Conservation (phyloP, 2,329 filamentous ascomycete species). For the Alternaria gansuensis region DNA sequence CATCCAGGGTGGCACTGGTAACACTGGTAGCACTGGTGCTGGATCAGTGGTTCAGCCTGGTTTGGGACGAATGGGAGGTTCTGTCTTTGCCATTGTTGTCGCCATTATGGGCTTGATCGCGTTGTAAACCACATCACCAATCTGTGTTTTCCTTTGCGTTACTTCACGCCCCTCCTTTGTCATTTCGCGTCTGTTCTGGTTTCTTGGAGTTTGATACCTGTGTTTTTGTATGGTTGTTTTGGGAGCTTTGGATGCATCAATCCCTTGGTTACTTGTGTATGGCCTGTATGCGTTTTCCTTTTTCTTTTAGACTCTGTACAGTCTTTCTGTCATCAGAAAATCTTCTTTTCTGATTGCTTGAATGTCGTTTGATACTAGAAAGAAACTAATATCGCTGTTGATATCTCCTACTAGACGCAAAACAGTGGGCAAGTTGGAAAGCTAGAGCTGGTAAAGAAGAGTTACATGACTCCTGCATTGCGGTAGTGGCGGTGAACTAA, state of each 20-base stretch:
- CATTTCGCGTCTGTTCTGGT: background rate
- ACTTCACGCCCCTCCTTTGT: background rate
- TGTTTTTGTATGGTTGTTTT: background rate
- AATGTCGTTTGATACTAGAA: background rate
- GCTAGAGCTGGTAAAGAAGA: too few relatives aligned
- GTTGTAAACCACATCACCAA: constrained; percentile 30
- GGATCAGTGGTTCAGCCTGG: constrained; percentile 37
- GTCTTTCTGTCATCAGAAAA: background rate
- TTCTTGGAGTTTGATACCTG: constrained; percentile 6
- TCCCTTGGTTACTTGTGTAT: constrained; percentile 2
- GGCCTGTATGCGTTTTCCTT: background rate
- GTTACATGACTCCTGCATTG: background rate
- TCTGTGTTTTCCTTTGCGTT: background rate
- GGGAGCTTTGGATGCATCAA: background rate
- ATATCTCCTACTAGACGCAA: too few relatives aligned
- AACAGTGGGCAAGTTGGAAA: too few relatives aligned
- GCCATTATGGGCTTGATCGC: constrained; percentile 46
- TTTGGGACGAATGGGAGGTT: constrained; percentile 44
- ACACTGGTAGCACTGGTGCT: constrained; percentile 25
- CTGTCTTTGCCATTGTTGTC: constrained; percentile 45
- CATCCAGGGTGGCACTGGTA: constrained; percentile 30
- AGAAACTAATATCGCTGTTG: background rate
- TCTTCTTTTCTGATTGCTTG: background rate
- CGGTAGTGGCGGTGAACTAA: background rate
- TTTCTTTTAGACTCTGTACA: background rate